Percentiles rank a stretch among this genome's conserved stretches.
Conservation (phyloP, 2,329 filamentous ascomycete species). For the Beauveria brongniartii region DNA sequence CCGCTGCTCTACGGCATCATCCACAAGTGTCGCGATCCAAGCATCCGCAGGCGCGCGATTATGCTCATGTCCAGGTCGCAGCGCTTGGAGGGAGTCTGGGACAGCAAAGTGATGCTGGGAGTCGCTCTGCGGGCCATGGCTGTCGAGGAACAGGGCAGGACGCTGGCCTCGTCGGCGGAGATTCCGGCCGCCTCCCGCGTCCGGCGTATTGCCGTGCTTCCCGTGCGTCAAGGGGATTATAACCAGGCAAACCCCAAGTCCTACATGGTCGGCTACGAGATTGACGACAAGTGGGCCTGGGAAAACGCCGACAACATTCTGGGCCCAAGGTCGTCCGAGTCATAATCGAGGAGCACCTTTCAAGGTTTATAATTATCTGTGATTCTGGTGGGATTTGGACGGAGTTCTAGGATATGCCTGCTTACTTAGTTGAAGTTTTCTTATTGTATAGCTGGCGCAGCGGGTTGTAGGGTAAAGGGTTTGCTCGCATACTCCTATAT, state of each 20-base stretch:
- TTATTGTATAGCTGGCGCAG: no score
- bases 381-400: no score
- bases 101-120: not conserved
- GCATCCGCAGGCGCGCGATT: conserved; percentile 1
- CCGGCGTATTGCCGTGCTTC: not conserved
- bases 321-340: not conserved
- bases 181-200: conserved; percentile 3
- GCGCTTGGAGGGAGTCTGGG: conserved; percentile 6
- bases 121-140: not conserved
- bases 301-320: not conserved
- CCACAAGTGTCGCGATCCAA: conserved; percentile 8
- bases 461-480: no score
- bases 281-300: conserved; percentile 2
- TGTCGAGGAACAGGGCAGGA: not conserved
- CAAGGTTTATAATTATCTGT: not conserved
- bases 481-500: no score
- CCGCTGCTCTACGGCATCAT: conserved; percentile 5
- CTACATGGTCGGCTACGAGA: conserved; percentile 7
- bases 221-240: not conserved
- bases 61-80: not conserved
- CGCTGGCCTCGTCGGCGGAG: not conserved
- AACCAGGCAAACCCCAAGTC: not conserved
- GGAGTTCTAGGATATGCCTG: no score
- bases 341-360: not conserved
- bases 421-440: no score